phyloP scores from a whole-genome alignment of 2,329 filamentous ascomycete genomes.

The Chaetomiaceae sp. region DNA sequence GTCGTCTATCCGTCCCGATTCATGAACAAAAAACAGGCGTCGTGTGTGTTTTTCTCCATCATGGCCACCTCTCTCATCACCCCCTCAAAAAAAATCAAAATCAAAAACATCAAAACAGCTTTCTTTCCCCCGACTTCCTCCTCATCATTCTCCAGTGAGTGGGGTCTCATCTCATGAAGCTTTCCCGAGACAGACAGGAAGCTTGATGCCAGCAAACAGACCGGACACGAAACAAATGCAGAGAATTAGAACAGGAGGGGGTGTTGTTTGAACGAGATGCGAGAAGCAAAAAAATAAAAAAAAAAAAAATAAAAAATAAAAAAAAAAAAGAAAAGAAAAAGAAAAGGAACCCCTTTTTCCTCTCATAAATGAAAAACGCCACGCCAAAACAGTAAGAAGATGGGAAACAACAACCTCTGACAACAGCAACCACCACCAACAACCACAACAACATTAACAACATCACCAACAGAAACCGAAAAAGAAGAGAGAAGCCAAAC shows the following conservation, averaged over 20 bases:
- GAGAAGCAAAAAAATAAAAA: background rate
- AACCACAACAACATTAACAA: no score
- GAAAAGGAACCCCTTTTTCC: no score
- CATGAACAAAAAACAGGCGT: slow-evolving; percentile 14
- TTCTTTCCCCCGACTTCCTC: background rate
- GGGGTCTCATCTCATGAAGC: slow-evolving; percentile 12
- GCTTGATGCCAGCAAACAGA: slow-evolving; percentile 15
- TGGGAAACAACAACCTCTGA: no score
- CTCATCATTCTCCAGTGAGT: background rate
- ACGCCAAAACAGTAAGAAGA: no score
- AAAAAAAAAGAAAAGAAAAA: no score
- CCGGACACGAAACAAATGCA: background rate
- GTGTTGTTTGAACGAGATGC: background rate
- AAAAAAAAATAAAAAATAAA: background rate
- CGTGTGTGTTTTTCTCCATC: slow-evolving; percentile 7
- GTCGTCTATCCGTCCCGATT: slow-evolving; percentile 11
- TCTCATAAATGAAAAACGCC: no score
- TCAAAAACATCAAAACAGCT: no score
- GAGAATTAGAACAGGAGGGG: background rate
- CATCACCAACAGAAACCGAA: no score
- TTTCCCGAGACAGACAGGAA: background rate
- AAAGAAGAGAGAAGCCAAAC: no score
- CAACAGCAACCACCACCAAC: no score
- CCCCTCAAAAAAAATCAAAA: background rate
- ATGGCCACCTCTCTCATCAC: slow-evolving; percentile 1